Base-by-base conservation (phyloP, 2,329 filamentous ascomycete species). In the Colletotrichum lupini region DNA sequence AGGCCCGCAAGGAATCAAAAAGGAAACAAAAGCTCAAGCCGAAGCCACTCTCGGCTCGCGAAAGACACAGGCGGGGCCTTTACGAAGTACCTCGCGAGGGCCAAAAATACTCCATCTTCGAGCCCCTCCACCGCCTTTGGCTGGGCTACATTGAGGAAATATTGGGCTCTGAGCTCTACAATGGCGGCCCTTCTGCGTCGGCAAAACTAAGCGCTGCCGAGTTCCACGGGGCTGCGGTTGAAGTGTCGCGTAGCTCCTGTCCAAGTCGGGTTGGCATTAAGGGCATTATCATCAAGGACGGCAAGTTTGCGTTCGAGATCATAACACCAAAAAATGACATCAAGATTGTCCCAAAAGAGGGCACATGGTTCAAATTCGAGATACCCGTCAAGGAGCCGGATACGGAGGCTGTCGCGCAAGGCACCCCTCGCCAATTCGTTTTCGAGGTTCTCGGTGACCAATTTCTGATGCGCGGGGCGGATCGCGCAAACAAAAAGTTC, bases 381-480 rank as follows among this genome's bases (percentile, higher is more conserved):
- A 86, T 98, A 11, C 90, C 92, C 1, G 80, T 77, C 16, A 71
- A 74, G 32, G 62, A 78, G 46, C 68, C 68, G 7, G 71, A 77
- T 72, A 52, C 57, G 67, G 75, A 72, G 32, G 68, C 59, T 1
- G 77, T 74, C 2, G 68, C 55, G 3, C 37, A 68, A 24, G 62
- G 37, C 73, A 64, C 37, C 3, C 37, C 53, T 2, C 86, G 84
- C 74, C 84, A 85, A 22, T 86, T 98, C 78, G 88, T 92, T 0
- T 97, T 98, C 78, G 96, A 98, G 81, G 86, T 98, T 1, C 89
- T 96, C 75, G 97, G 97, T 3, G 93, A 95, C 77, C 94, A 97
- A 80, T 95, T 98, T 79, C 91, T 95, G 86, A 91, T 92, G 76
- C 89, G 95, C 12, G 92, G 96, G 2, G 91, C 93, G 19, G 96